Evolutionary conservation across 2,329 filamentous ascomycete genomes (phyloP).

Genomic region (Scorias spongiosa): DNA sequence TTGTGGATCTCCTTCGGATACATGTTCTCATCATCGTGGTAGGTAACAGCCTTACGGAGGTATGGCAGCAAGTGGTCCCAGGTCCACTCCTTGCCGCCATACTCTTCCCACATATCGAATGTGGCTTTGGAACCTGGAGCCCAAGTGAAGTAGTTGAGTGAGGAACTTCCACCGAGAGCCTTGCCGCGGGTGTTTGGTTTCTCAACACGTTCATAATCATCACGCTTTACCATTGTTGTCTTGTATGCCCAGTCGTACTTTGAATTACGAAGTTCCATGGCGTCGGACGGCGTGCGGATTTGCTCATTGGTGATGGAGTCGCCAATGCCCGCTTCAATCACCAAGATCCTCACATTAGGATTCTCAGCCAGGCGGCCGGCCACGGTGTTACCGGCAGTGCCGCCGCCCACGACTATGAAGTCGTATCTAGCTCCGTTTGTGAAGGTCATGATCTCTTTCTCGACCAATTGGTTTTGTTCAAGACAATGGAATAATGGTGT

Average conservation of each 20-base stretch:
- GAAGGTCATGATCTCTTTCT: too few species aligned
- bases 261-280: constrained; percentile 10
- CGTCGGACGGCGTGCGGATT: constrained; percentile 2
- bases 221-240: constrained; percentile 12
- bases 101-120: constrained; percentile 22
- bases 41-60: constrained; percentile 11
- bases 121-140: constrained; percentile 16
- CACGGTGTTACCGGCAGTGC: constrained; percentile 13
- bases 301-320: constrained; percentile 3
- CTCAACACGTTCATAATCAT: constrained; percentile 3
- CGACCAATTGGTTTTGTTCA: too few species aligned
- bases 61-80: constrained; percentile 16
- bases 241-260: constrained; percentile 13
- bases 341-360: neutral
- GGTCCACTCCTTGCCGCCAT: constrained; percentile 19
- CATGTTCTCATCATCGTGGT: neutral
- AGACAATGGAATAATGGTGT: too few species aligned
- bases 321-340: constrained; percentile 4
- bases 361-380: constrained; percentile 12
- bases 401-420: constrained; percentile 14
- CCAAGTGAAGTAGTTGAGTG: constrained; percentile 13
- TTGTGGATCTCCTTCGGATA: neutral
- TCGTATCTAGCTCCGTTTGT: constrained; percentile 7
- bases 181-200: constrained; percentile 16
- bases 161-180: constrained; percentile 14